Conservation (phyloP, 2,329 filamentous ascomycete species). For the Alternaria rosae region DNA sequence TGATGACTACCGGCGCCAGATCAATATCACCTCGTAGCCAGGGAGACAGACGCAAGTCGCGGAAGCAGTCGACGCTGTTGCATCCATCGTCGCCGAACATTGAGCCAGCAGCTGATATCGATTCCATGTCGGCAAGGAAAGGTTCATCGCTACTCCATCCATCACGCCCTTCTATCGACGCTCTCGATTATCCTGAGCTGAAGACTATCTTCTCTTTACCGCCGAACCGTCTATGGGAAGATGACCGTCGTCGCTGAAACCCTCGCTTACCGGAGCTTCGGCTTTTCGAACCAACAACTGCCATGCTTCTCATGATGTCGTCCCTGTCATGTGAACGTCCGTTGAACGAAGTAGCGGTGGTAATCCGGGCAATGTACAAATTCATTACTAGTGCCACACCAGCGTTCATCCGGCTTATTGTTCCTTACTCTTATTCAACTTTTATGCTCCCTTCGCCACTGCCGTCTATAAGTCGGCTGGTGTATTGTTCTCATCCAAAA, state of each 20-base stretch:
- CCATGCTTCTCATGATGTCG: neutral
- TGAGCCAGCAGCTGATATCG: neutral
- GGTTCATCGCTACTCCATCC: constrained; percentile 34
- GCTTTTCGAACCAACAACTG: neutral
- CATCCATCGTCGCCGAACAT: constrained; percentile 13
- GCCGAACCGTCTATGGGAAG: neutral
- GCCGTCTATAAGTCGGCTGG: neutral
- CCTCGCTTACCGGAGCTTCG: neutral
- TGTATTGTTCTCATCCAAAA: neutral
- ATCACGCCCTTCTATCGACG: constrained; percentile 18
- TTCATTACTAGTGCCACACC: neutral
- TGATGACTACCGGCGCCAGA: neutral
- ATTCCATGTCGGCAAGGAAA: neutral
- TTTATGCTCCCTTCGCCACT: neutral
- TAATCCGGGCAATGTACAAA: neutral
- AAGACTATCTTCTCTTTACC: constrained; percentile 9
- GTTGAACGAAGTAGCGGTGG: neutral
- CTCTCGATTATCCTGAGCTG: neutral
- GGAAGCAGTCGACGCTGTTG: constrained; percentile 12
- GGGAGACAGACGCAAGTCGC: neutral
- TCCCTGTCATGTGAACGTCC: neutral
- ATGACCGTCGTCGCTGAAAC: neutral
- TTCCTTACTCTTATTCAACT: neutral
- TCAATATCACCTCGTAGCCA: neutral
- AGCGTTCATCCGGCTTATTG: neutral